Evolutionary conservation across 129 eudicot genomes (phyloP), one percentile per base, ranked within the genome.

Genomic region (Saposhnikovia divaricata): DNA sequence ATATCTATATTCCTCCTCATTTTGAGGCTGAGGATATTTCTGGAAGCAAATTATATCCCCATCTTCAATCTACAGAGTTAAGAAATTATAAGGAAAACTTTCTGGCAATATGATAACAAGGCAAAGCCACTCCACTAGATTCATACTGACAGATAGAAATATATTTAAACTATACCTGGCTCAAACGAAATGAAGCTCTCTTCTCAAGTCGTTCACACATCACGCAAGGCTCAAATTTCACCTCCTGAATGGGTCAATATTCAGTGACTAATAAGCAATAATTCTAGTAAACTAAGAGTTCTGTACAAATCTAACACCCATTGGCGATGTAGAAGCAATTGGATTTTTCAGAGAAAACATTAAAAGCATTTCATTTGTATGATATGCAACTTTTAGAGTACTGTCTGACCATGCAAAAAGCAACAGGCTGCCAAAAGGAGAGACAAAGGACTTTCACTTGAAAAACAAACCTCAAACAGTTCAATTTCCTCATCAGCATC

Each of bases 41-140:
- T 96, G 99, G 71, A 92, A 92, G 91, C 99, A 92, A 28, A 96
- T 85, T 15, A 96, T 96, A 81, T 96, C 99, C 79, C 99, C 99
- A 45, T 91, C 97, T 85, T 93, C 98, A 72, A 93, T 88, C 98
- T 93, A 78, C 31, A 80, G 73, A 66, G 37, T 27, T 34, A 9
- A 9, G 0, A 51, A 39, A 48, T 37, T 39, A 39, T 75, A 19
- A 79, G 45, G 42, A 73, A 27, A 25, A 42, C 11, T n/a, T 9
- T 9, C n/a, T 8, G 31, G 34, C 37, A 59, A 59, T 61, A 61
- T n/a, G 9, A 61, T n/a, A 9, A n/a, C 34, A 61, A 61, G 1
- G 45, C 15, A 47, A 59, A 82, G 9, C 74, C 80, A 66, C 44
- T 31, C 31, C 15, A 42, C 44, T 4, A n/a, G 7, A 44, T 8